Evolutionary conservation across 192 early-diverging fungal genomes (phyloP), one percentile per base, ranked within the genome.

Genomic region (Coemansia sp.): DNA sequence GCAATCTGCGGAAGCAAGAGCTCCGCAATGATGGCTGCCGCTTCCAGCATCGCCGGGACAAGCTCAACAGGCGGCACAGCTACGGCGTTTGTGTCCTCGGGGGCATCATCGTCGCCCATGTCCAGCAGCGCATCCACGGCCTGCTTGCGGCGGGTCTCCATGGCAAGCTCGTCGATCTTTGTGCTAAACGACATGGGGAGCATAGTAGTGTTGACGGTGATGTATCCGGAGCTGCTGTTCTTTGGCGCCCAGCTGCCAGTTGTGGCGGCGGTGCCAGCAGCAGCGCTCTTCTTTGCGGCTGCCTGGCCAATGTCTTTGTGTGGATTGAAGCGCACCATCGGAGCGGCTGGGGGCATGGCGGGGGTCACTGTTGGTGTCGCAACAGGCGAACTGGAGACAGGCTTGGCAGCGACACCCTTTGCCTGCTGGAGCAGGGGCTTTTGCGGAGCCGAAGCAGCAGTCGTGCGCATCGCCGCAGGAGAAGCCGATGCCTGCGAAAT

Each of bases 231-330:
- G 25, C 70, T 59, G 61, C 57, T 66, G 67, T 53, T 70, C 67
- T 79, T 79, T n/a, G 76, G 54, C 0, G 76, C 71, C 76, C 76
- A 79, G 59, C 70, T 52, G 42, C 40, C 66, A 25, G 29, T 38
- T 36, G 55, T 11, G 6, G 55, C 14, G 3, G 48, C 43, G 17
- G 66, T 59, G 9, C 56, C 56, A 29, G 38, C 41, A 7, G 59
- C 58, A 14, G 70, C 33, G 46, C 52, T 49, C 38, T 57, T 62
- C 62, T 77, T 77, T 54, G 63, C 65, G 43, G 70, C 53, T 11
- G 59, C 58, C 70, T 78, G 75, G 9, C 63, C 49, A 61, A 80
- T 63, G 35, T 80, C 77, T 58, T 80, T 80, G 73, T 75, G 68
- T 23, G 77, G 77, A 40, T 75, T 74, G 69, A 80, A 80, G 22